A percentile compares a stretch with the other conserved stretches of the same genome.
phyloP scores from a whole-genome alignment of 148 eudicot genomes.

The Vaccinium myrtillus region DNA sequence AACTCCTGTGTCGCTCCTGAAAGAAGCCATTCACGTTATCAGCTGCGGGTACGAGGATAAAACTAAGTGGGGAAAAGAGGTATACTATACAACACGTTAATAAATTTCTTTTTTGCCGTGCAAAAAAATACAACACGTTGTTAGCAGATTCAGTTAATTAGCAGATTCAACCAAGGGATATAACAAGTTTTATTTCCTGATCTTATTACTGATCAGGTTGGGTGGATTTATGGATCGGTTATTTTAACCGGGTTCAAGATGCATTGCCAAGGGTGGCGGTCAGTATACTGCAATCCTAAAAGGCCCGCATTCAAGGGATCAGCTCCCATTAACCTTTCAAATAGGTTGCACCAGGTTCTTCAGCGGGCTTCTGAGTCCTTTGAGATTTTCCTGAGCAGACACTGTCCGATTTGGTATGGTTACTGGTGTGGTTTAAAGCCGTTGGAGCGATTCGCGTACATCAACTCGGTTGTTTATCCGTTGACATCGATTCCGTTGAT shows the following conservation, averaged over 20 bases:
- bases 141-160: too few relatives aligned
- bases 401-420: slow-evolving; percentile 97
- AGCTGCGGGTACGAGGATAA: slow-evolving; percentile 90
- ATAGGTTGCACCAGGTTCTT: slow-evolving; percentile 95
- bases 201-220: slow-evolving; percentile 48
- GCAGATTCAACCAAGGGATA: too few relatives aligned
- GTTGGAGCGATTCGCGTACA: slow-evolving; percentile 84
- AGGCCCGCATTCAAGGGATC: slow-evolving; percentile 58
- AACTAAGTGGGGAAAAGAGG: too few relatives aligned
- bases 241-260: slow-evolving; percentile 95
- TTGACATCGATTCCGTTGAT: slow-evolving; percentile 87
- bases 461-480: slow-evolving; percentile 87
- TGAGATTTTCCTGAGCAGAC: slow-evolving; percentile 81
- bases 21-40: slow-evolving; percentile 96
- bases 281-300: slow-evolving; percentile 90
- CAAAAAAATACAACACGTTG: too few relatives aligned
- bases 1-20: slow-evolving; percentile 72
- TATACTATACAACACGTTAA: too few relatives aligned
- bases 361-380: slow-evolving; percentile 97
- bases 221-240: slow-evolving; percentile 98
- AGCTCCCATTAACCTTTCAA: slow-evolving; percentile 66
- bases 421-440: slow-evolving; percentile 87
- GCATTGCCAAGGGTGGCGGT: slow-evolving; percentile 99
- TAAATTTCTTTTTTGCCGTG: too few relatives aligned
- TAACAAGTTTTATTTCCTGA: not conserved